These are phyloP conservation scores for Ceriops zippeliana DNA, from an alignment of 345 rosid species.

Conservation along the genomic window DNA sequence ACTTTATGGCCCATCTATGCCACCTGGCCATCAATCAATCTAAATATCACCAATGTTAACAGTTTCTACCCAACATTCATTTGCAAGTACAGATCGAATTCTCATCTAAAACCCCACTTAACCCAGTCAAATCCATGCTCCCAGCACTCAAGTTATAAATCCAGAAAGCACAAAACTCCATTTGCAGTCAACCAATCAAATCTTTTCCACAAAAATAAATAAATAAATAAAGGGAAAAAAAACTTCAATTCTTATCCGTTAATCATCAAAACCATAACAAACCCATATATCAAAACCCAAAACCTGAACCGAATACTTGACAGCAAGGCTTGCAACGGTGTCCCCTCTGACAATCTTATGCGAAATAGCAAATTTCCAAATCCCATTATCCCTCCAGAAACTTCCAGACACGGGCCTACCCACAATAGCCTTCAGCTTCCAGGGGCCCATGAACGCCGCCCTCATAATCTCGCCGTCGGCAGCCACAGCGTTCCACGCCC, in stretches of 20 bases:
- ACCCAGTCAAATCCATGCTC: too few relatives aligned
- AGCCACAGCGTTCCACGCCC: constrained; percentile 57
- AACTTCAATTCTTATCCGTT: neutral
- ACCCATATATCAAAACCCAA: neutral
- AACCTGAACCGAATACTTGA: constrained; percentile 90
- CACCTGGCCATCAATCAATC: too few relatives aligned
- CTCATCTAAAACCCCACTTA: too few relatives aligned
- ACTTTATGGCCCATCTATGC: too few relatives aligned
- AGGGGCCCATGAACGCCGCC: constrained; percentile 54
- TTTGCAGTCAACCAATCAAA: too few relatives aligned
- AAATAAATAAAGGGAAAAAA: neutral
- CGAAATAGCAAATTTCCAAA: constrained; percentile 72
- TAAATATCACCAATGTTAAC: too few relatives aligned
- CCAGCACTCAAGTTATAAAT: too few relatives aligned
- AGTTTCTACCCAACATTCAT: too few relatives aligned
- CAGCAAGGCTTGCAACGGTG: constrained; percentile 69
- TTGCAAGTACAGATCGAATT: too few relatives aligned
- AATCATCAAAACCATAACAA: neutral
- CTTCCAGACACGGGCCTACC: constrained; percentile 51
- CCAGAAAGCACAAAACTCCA: too few relatives aligned
- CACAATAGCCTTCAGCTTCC: constrained; percentile 57
- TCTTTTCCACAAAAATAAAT: too few relatives aligned
- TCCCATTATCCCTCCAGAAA: constrained; percentile 79
- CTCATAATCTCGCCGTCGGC: constrained; percentile 44
- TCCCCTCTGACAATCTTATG: constrained; percentile 66